These are phyloP conservation scores for Myriosclerotinia curreyana DNA, from an alignment of 2,329 filamentous ascomycete genomes.

Conservation along the genomic window DNA sequence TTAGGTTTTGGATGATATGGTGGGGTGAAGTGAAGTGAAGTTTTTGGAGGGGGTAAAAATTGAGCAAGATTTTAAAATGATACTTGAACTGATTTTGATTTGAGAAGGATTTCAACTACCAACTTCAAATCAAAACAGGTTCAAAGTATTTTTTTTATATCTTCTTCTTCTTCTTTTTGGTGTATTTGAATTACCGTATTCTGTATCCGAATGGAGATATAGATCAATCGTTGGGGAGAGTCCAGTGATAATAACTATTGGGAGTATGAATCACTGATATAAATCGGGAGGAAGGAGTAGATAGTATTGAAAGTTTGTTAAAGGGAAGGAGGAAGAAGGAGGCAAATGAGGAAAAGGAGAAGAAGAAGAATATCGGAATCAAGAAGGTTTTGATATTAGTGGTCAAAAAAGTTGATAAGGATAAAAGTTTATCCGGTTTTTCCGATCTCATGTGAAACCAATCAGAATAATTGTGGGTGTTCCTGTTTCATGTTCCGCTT, in stretches of 20 bases:
- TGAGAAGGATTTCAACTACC: conserved; percentile 19
- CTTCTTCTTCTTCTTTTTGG: neutral
- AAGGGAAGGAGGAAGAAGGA: no score
- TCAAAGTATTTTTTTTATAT: neutral
- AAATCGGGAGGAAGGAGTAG: neutral
- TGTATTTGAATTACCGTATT: neutral
- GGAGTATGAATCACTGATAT: neutral
- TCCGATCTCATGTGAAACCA: neutral
- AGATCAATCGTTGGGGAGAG: neutral
- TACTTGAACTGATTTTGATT: conserved; percentile 6
- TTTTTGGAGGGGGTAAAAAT: conserved; percentile 10
- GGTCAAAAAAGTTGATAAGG: neutral
- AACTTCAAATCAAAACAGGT: conserved; percentile 17
- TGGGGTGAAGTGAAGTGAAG: conserved; percentile 15
- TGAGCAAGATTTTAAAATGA: conserved; percentile 17
- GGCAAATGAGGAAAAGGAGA: no score
- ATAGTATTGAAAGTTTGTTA: no score
- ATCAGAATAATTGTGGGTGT: neutral
- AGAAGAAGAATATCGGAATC: no score
- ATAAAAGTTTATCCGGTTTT: conserved; percentile 2
- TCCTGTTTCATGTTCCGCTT: neutral
- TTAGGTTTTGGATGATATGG: neutral
- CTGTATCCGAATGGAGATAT: neutral
- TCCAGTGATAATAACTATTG: conserved; percentile 1
- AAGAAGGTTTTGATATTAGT: no score